Conservation (phyloP, 2,329 filamentous ascomycete species). For the Diaporthe nobilis region DNA sequence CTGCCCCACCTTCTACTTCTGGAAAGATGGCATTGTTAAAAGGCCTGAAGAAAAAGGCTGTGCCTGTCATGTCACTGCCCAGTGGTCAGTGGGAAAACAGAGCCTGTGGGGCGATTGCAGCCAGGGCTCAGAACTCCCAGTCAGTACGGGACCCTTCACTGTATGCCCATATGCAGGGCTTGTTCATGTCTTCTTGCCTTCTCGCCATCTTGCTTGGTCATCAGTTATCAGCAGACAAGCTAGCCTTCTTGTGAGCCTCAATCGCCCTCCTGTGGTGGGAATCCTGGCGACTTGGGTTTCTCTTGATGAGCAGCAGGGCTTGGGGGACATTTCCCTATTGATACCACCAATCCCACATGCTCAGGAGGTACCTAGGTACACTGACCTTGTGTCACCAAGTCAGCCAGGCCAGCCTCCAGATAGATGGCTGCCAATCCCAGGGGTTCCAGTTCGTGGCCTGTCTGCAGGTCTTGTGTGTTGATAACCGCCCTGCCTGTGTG, state of each 20-base stretch:
- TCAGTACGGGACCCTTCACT: neutral
- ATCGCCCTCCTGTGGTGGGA: neutral
- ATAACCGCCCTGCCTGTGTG: slow-evolving; percentile 1
- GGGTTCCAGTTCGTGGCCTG: neutral
- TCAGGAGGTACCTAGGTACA: neutral
- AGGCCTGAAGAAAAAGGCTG: neutral
- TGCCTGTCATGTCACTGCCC: neutral
- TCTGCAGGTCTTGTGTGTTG: neutral
- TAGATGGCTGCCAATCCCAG: neutral
- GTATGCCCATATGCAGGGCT: neutral
- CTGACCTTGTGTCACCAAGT: neutral
- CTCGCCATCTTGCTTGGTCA: neutral
- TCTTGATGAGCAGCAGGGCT: neutral
- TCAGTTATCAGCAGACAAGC: neutral
- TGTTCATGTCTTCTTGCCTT: neutral
- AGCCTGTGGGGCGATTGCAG: neutral
- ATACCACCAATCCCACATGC: neutral
- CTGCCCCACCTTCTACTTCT: slow-evolving; percentile 19
- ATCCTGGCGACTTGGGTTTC: neutral
- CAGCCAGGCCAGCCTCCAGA: neutral
- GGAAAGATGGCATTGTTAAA: slow-evolving; percentile 28
- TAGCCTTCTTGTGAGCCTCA: neutral
- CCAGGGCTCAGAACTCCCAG: neutral
- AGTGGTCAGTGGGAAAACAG: neutral
- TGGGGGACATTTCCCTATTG: neutral